Conservation (phyloP, 2,329 filamentous ascomycete genomes). For the Fusarium sp. region DNA sequence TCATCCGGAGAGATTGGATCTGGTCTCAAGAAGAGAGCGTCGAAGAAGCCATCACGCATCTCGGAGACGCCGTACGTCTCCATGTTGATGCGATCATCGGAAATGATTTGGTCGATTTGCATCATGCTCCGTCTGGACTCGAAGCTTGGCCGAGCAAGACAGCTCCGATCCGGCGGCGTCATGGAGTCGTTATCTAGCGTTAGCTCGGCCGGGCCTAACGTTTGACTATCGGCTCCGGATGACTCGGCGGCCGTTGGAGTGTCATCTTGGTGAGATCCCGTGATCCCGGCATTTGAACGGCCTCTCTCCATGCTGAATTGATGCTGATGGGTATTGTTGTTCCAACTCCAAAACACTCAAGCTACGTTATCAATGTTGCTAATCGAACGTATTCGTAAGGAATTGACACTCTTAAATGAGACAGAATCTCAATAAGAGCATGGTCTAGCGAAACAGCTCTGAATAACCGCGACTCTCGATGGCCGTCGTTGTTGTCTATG, state of each 20-base stretch:
- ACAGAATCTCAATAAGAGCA: not conserved
- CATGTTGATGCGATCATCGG: constrained; percentile 50
- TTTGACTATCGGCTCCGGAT: constrained; percentile 21
- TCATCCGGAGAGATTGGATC: constrained; percentile 52
- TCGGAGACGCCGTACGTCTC: constrained; percentile 58
- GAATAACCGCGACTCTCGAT: not conserved
- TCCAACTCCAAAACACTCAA: not conserved
- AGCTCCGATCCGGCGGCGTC: constrained; percentile 20
- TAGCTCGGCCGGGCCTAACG: constrained; percentile 42
- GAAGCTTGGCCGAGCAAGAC: constrained; percentile 34
- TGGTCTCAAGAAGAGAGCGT: constrained; percentile 60
- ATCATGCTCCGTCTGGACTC: constrained; percentile 48
- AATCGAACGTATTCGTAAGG: not conserved
- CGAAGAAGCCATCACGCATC: constrained; percentile 60
- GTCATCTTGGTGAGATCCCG: constrained; percentile 4
- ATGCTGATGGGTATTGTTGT: not conserved
- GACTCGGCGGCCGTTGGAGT: constrained; percentile 17
- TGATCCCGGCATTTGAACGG: constrained; percentile 15
- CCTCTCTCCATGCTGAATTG: constrained; percentile 9
- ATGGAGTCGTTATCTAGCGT: constrained; percentile 8
- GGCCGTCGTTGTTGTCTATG: constrained; percentile 1
- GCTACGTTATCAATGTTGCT: not conserved
- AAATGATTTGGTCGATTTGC: constrained; percentile 51
- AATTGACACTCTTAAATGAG: not conserved
- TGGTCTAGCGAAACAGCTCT: not conserved